Base-by-base conservation (phyloP, 768 basidiomycete species). In the Agrocybe praecox region DNA sequence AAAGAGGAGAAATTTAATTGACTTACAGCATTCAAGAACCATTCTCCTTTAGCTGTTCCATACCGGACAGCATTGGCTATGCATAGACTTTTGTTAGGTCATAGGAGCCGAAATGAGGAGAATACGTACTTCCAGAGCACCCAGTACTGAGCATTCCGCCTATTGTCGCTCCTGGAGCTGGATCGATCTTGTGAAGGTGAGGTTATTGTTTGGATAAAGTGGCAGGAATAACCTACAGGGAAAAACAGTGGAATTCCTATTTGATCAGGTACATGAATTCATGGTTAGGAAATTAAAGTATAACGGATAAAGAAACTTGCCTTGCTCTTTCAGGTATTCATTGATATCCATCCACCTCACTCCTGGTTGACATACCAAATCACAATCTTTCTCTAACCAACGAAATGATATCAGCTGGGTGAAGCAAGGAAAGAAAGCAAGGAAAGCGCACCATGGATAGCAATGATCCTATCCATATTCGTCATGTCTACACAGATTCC, bases 71-170 rank as follows among this genome's bases (percentile, higher is more conserved):
- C 89, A 61, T 91, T 92, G 0, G 90, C 90, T 84, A 36, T 0
- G 32, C n/a, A 23, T 9, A 11, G 34, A 6, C 6, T 29, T 4
- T 26, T 36, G 2, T 34, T 26, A 26, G 9, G 46, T 49, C 22
- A 12, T 14, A 9, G 17, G 52, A 26, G n/a, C 36, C 14, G 5
- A 14, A n/a, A 40, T n/a, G 22, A 24, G 52, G 24, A n/a, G 32
- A 34, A 21, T 15, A 63, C 65, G 69, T 74, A 82, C 93, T 94
- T 56, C 93, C 92, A 5, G 88, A 90, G 63, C 92, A 94, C 0
- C 93, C 91, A 0, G 92, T 95, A 53, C 89, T 89, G 24, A 90
- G 76, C 89, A 94, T 94, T 0, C 92, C 92, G 9, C 92, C 92
- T 33, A 94, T 85, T 0, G 90, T 94, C 0, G 92, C 92, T 22